Conservation (phyloP, 257 asterid species). For the Ophiorrhiza pumila region DNA sequence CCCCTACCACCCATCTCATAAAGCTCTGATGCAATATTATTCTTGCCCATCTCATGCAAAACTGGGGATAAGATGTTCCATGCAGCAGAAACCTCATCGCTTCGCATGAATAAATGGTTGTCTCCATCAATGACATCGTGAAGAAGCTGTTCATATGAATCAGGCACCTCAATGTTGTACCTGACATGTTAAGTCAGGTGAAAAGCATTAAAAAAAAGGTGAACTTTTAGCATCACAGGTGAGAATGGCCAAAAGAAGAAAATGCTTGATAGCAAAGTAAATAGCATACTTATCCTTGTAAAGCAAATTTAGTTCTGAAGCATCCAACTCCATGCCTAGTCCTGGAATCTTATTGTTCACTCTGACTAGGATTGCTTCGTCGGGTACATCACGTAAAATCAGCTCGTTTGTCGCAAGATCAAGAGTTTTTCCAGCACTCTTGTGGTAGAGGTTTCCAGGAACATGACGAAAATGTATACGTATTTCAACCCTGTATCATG, state of each 20-base stretch:
- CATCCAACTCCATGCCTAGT: constrained; percentile 44
- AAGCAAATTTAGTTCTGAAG: constrained; percentile 50
- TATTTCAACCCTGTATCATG: constrained; percentile 43
- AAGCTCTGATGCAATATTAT: constrained; percentile 24
- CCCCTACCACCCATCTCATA: constrained; percentile 42
- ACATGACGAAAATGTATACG: constrained; percentile 43
- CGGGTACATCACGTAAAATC: constrained; percentile 43
- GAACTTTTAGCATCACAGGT: background rate
- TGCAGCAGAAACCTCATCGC: constrained; percentile 48
- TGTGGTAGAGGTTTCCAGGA: constrained; percentile 40
- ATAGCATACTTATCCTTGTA: constrained; percentile 48
- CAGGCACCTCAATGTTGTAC: constrained; percentile 41
- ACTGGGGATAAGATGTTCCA: constrained; percentile 44
- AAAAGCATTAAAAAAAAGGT: background rate
- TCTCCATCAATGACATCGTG: constrained; percentile 51
- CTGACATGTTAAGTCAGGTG: constrained; percentile 17
- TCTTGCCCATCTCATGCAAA: constrained; percentile 34
- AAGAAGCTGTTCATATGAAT: constrained; percentile 51
- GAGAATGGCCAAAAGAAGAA: background rate
- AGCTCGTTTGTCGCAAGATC: constrained; percentile 41
- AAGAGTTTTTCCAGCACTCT: constrained; percentile 18
- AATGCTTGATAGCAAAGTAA: background rate
- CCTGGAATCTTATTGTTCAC: constrained; percentile 55
- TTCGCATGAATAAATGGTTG: constrained; percentile 51
- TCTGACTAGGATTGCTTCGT: constrained; percentile 43